phyloP scores from a whole-genome alignment of 805 yeast species.

The Suhomyces faveliae region DNA sequence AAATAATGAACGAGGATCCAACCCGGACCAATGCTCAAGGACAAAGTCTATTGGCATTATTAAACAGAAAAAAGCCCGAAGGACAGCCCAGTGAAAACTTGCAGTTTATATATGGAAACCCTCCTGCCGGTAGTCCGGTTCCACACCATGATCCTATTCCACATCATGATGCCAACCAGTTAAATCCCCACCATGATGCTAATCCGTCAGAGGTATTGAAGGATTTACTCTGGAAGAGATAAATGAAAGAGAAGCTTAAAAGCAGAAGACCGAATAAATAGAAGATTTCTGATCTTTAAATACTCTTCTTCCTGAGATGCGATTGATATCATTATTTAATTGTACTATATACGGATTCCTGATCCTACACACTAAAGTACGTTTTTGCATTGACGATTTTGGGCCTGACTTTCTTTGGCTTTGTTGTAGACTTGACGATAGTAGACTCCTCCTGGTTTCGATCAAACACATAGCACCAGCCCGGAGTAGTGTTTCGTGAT shows the following conservation, averaged over 20 bases:
- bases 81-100: constrained; percentile 9
- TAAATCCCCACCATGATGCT: neutral
- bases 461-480: neutral
- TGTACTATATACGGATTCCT: neutral
- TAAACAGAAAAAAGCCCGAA: constrained; percentile 16
- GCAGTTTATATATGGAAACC: constrained; percentile 14
- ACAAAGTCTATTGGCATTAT: constrained; percentile 21
- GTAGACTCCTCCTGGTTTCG: neutral
- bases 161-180: too few species aligned
- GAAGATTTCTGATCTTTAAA: too few species aligned
- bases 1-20: constrained; percentile 6
- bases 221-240: constrained; percentile 9
- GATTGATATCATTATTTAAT: neutral
- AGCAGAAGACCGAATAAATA: too few species aligned
- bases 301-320: too few species aligned
- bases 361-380: constrained; percentile 16
- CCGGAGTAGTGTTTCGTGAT: neutral
- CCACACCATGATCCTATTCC: constrained; percentile 1
- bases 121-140: neutral
- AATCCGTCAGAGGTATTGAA: constrained; percentile 9
- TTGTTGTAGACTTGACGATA: neutral
- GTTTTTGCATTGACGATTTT: constrained; percentile 14
- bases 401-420: neutral
- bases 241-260: neutral
- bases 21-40: constrained; percentile 15